These are phyloP conservation scores for Lodderomyces orthopsilosis DNA, from an alignment of 1,139 yeast genomes.

Conservation along the genomic window DNA sequence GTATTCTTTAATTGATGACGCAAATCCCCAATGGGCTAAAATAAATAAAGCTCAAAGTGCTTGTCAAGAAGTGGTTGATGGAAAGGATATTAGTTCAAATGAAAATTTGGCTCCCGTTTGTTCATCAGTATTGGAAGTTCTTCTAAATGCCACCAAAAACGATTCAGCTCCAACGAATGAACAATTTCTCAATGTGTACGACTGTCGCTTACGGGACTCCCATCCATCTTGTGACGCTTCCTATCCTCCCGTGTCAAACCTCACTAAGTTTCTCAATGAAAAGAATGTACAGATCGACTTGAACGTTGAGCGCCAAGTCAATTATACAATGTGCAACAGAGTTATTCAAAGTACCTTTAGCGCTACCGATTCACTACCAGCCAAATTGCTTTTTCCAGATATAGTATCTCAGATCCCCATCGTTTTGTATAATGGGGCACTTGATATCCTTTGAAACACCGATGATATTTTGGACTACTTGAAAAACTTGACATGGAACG, in stretches of 20 bases:
- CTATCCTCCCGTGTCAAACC: background rate
- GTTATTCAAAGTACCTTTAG: background rate
- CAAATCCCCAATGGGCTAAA: constrained; percentile 35
- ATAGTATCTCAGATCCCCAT: constrained; percentile 61
- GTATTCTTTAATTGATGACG: constrained; percentile 50
- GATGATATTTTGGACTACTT: constrained; percentile 72
- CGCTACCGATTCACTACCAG: background rate
- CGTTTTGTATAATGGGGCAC: constrained; percentile 78
- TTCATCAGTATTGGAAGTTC: constrained; percentile 30
- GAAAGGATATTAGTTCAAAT: background rate
- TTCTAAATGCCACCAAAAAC: constrained; percentile 39
- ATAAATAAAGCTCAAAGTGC: constrained; percentile 53
- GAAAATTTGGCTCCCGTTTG: background rate
- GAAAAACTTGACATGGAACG: constrained; percentile 64
- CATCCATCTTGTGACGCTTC: constrained; percentile 43
- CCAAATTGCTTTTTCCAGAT: constrained; percentile 54
- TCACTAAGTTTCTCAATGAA: background rate
- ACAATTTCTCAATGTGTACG: constrained; percentile 79
- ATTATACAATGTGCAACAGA: background rate
- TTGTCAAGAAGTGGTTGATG: constrained; percentile 45
- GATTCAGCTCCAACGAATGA: constrained; percentile 25
- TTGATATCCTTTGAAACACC: constrained; percentile 85
- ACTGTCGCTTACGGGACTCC: constrained; percentile 63
- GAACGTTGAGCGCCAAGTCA: background rate
- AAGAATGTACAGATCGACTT: background rate